Evolutionary conservation across 163 green algal genomes (phyloP), one percentile per base, ranked within the genome.

Genomic region (Prototheca cutis): DNA sequence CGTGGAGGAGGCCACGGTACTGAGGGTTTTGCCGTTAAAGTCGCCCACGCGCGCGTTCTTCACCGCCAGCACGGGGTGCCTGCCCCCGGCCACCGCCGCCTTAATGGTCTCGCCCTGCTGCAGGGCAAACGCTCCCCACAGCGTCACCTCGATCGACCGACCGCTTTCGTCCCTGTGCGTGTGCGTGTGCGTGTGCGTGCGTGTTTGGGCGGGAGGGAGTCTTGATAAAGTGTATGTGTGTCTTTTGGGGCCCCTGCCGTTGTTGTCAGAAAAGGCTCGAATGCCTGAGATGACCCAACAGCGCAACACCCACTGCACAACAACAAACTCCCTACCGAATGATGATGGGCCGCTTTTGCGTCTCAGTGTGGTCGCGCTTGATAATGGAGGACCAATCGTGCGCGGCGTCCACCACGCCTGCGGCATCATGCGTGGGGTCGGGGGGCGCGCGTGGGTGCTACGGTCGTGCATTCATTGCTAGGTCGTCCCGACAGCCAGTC

Each of bases 21-120:
- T 81, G 33, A 99, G 70, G 25, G 71, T 94, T 60, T 87, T 90
- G 55, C 93, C 93, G 61, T 94, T 94, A 77, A 90, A 99, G 61
- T 98, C 90, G 1, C 91, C 90, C 10, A 98, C 77, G 3, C 87
- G 75, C 2, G 66, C 75, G 18, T 56, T 72, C 75, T 96, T 96
- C 31, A 88, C 42, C 6, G 85, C 88, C 25, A 96, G 31, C 3
- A 97, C 67, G 1, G 87, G 83, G 34, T 82, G 70, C 28, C 66
- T 17, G 19, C 75, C 65, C 1, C 36, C 29, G 34, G 76, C 24
- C 13, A 69, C 31, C 18, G 55, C 49, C 59, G 74, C 64, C 58
- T 92, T 71, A 7, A 94, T 58, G 32, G 69, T 18, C 29, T 81
- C 66, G 6, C 88, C 87, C 2, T 79, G 79, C 27, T 80, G 60